These are phyloP conservation scores for Colletotrichum melonis DNA, from an alignment of 2,329 filamentous ascomycete genomes.

Conservation along the genomic window DNA sequence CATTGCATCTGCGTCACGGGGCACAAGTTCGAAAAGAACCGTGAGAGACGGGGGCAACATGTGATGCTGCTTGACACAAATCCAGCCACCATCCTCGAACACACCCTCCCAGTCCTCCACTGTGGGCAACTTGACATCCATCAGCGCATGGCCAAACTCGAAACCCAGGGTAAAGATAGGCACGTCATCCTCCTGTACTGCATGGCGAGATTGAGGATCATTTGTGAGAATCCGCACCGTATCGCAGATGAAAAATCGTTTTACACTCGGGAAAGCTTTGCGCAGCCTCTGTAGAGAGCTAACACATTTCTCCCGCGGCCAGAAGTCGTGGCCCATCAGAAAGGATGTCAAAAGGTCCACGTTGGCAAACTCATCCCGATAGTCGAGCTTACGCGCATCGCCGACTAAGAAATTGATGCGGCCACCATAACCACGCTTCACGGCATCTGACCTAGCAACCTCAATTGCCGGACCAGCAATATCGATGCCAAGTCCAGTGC, in stretches of 20 bases:
- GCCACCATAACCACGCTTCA: background rate
- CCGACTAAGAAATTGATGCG: background rate
- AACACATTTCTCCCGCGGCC: background rate
- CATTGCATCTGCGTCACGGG: no score
- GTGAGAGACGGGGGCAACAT: background rate
- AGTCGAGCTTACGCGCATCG: no score
- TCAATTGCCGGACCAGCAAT: slow-evolving; percentile 29
- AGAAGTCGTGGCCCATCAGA: background rate
- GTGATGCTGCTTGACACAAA: background rate
- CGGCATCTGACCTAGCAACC: slow-evolving; percentile 10
- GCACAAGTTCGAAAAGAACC: background rate
- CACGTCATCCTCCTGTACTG: background rate
- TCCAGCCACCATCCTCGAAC: background rate
- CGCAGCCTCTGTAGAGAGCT: background rate
- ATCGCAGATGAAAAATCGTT: background rate
- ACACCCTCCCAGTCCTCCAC: background rate
- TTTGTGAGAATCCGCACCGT: background rate
- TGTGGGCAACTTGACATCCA: background rate
- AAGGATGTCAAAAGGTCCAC: background rate
- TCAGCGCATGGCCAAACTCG: background rate
- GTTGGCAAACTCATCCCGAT: no score
- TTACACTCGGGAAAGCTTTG: background rate
- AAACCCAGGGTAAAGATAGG: background rate
- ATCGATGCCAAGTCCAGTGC: slow-evolving; percentile 33
- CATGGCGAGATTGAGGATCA: background rate